Percentiles rank a stretch among this genome's conserved stretches.
phyloP scores from a whole-genome alignment of 345 rosid genomes.

The Ailanthus altissimus region DNA sequence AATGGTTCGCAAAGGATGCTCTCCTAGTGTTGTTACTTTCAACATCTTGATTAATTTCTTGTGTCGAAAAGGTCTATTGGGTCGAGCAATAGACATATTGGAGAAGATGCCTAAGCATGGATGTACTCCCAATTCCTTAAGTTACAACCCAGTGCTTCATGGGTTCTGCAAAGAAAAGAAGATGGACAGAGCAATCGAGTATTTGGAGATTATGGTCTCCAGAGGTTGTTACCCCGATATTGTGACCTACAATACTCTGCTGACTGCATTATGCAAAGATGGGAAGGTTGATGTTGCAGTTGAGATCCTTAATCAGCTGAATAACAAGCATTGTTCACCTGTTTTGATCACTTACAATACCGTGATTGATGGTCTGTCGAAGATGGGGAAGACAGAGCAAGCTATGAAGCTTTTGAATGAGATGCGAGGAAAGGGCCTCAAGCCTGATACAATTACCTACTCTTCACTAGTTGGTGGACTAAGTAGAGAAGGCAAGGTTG shows the following conservation, averaged over 20 bases:
- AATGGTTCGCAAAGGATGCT: constrained; percentile 73
- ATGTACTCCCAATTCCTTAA: constrained; percentile 72
- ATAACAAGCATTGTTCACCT: constrained; percentile 78
- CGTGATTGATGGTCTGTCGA: constrained; percentile 78
- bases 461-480: constrained; percentile 84
- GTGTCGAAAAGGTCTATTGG: constrained; percentile 77
- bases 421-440: constrained; percentile 73
- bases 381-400: constrained; percentile 73
- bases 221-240: constrained; percentile 92
- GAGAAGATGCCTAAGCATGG: constrained; percentile 89
- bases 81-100: constrained; percentile 73
- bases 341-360: constrained; percentile 80
- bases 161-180: constrained; percentile 87
- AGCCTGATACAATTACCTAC: constrained; percentile 74
- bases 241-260: constrained; percentile 85
- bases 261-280: constrained; percentile 80
- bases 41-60: constrained; percentile 85
- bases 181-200: constrained; percentile 82
- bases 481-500: constrained; percentile 77
- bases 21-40: constrained; percentile 89
- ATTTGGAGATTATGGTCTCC: constrained; percentile 79
- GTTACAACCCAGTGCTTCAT: constrained; percentile 83
- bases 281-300: constrained; percentile 87
- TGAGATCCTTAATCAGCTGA: constrained; percentile 79
- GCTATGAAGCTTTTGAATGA: constrained; percentile 67